A percentile compares a stretch with the other conserved stretches of the same genome.
These are phyloP conservation scores for Hypoxylon sp. DNA, from an alignment of 2,329 filamentous ascomycete genomes.

Conservation along the genomic window DNA sequence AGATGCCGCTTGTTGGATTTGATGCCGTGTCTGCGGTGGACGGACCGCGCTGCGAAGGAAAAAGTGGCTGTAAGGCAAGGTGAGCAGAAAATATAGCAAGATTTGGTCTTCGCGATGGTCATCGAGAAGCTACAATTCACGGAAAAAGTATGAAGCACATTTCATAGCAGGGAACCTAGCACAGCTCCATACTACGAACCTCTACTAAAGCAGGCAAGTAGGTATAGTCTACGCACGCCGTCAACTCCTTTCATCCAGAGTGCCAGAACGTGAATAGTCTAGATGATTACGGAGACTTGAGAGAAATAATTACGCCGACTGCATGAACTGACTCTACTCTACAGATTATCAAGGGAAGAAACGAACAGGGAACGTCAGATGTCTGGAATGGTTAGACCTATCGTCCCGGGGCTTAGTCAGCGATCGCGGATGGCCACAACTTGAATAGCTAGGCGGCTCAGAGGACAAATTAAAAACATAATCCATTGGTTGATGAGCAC, in stretches of 20 bases:
- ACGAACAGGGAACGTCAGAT: not conserved
- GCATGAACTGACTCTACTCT: not conserved
- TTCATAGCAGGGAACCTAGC: not conserved
- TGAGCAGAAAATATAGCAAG: not conserved
- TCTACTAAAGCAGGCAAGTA: too few relatives aligned
- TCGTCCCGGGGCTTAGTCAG: not conserved
- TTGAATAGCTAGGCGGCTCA: not conserved
- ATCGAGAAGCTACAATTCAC: not conserved
- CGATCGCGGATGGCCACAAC: not conserved
- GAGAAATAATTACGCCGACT: not conserved
- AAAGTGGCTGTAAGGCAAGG: too few relatives aligned
- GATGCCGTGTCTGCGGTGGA: not conserved
- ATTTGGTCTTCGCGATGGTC: not conserved
- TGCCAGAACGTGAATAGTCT: not conserved
- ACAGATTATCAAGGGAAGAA: too few relatives aligned
- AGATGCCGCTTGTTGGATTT: not conserved
- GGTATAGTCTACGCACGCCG: not conserved
- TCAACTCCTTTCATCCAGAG: not conserved
- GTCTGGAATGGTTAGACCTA: not conserved
- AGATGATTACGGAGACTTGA: not conserved
- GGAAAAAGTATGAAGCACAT: not conserved
- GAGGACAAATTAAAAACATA: not conserved
- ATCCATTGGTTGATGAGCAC: not conserved
- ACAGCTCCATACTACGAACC: not conserved
- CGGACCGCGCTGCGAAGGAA: too few relatives aligned